phyloP scores from a whole-genome alignment of 805 yeast species.

The Yarrowia deformans region DNA sequence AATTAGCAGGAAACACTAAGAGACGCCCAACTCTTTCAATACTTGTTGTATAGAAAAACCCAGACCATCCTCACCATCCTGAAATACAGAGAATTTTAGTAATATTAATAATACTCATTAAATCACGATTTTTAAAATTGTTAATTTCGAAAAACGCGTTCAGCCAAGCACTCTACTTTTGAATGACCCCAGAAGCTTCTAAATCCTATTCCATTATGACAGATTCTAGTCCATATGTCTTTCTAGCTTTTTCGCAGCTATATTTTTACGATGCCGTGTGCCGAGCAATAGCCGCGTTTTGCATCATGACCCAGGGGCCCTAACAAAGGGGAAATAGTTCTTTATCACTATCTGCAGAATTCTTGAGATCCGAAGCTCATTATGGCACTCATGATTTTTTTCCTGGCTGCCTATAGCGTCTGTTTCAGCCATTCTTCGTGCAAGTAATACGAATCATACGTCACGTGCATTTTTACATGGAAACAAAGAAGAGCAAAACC shows the following conservation, averaged over 20 bases:
- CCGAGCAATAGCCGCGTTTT: background rate
- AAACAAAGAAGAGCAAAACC: slow-evolving; percentile 21
- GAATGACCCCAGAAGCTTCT: background rate
- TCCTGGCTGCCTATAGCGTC: too few relatives aligned
- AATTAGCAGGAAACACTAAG: background rate
- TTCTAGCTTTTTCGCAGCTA: background rate
- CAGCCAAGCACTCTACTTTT: background rate
- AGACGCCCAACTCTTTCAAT: background rate
- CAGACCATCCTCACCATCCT: too few relatives aligned
- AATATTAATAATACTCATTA: background rate
- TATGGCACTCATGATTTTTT: background rate
- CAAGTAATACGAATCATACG: background rate
- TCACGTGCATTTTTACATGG: slow-evolving; percentile 22
- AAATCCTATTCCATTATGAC: background rate
- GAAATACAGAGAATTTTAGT: background rate
- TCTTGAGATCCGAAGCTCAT: background rate
- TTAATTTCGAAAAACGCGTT: background rate
- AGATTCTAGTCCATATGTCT: background rate
- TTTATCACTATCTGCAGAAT: background rate
- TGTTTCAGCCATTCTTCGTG: background rate
- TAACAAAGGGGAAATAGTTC: background rate
- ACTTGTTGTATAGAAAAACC: background rate
- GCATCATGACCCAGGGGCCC: background rate
- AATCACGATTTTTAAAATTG: background rate
- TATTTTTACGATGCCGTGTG: background rate